Percentiles rank a stretch among this genome's conserved stretches.
Evolutionary conservation across 352 stramenopile genomes (phyloP).

Genomic region (Phytophthora macrochlamydospora): DNA sequence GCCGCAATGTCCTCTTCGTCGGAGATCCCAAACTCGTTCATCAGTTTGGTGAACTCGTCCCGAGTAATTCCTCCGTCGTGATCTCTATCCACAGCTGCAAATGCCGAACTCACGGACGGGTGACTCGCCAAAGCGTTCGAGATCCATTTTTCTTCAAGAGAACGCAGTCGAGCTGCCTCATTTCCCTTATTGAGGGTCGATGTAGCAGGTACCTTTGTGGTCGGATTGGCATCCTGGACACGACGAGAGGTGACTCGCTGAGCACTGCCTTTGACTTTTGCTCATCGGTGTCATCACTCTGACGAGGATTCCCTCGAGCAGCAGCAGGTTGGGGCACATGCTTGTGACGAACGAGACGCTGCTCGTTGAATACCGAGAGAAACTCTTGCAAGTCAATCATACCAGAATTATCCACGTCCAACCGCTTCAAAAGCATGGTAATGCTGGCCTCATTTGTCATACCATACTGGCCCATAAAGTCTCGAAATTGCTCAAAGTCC

Average conservation of each 20-base stretch:
- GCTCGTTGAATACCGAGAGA: constrained; percentile 52
- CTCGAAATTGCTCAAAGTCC: constrained; percentile 63
- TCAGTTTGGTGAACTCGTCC: constrained; percentile 52
- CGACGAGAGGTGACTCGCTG: constrained; percentile 1
- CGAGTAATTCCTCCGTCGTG: constrained; percentile 45
- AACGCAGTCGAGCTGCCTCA: constrained; percentile 28
- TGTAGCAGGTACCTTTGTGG: not conserved
- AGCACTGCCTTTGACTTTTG: not conserved
- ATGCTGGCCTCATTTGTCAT: constrained; percentile 58
- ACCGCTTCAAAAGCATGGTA: constrained; percentile 43
- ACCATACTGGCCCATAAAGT: constrained; percentile 58
- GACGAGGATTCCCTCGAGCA: not conserved
- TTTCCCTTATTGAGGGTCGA: constrained; percentile 9
- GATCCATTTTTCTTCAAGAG: constrained; percentile 60
- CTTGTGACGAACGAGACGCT: constrained; percentile 29
- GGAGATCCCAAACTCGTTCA: constrained; percentile 53
- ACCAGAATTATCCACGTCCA: constrained; percentile 58
- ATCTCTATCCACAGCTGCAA: constrained; percentile 53
- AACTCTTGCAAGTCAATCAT: constrained; percentile 62
- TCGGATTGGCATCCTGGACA: not conserved
- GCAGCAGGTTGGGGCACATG: constrained; percentile 6
- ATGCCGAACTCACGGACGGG: constrained; percentile 41
- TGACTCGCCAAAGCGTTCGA: constrained; percentile 35
- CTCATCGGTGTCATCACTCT: not conserved
- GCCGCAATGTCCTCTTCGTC: constrained; percentile 46